A percentile compares a stretch with the other conserved stretches of the same genome.
Evolutionary conservation across 2,329 filamentous ascomycete species (phyloP).

Genomic region (Ophiobolus disseminans): DNA sequence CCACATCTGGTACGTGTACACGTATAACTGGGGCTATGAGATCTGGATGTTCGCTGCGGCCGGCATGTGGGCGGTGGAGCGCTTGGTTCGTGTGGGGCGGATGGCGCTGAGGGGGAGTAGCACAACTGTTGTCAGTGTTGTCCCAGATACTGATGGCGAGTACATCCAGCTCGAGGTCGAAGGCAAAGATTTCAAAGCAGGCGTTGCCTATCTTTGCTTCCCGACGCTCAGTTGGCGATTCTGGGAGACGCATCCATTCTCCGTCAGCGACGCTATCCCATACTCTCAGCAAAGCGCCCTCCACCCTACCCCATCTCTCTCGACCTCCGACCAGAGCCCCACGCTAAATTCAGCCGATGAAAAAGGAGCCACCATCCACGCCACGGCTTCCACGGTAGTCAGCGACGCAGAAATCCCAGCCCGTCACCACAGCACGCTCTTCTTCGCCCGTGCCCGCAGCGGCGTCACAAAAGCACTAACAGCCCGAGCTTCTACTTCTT

Average conservation of each 20-base stretch:
- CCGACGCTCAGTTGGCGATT: slow-evolving; percentile 49
- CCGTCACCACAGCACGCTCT: slow-evolving; percentile 2
- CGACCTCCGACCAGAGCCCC: background rate
- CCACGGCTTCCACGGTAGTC: background rate
- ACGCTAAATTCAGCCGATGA: background rate
- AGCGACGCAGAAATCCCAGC: background rate
- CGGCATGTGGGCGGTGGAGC: slow-evolving; percentile 57
- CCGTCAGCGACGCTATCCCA: background rate
- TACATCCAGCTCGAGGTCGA: slow-evolving; percentile 52
- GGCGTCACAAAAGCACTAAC: slow-evolving; percentile 5
- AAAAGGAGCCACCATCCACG: background rate
- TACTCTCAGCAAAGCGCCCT: background rate
- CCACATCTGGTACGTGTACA: slow-evolving; percentile 43
- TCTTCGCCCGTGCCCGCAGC: slow-evolving; percentile 5
- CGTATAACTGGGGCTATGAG: slow-evolving; percentile 49
- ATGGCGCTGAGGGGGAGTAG: background rate
- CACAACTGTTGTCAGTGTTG: slow-evolving; percentile 1
- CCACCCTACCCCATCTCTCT: background rate
- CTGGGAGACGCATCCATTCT: slow-evolving; percentile 65
- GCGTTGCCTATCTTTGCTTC: slow-evolving; percentile 59
- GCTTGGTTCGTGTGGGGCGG: slow-evolving; percentile 42
- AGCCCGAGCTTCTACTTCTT: background rate
- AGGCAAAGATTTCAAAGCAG: slow-evolving; percentile 43
- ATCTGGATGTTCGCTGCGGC: slow-evolving; percentile 54
- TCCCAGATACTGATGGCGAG: slow-evolving; percentile 35